Percentiles rank a stretch among this genome's conserved stretches.
phyloP scores from a whole-genome alignment of 306 rosid species.

The Rosa persica region DNA sequence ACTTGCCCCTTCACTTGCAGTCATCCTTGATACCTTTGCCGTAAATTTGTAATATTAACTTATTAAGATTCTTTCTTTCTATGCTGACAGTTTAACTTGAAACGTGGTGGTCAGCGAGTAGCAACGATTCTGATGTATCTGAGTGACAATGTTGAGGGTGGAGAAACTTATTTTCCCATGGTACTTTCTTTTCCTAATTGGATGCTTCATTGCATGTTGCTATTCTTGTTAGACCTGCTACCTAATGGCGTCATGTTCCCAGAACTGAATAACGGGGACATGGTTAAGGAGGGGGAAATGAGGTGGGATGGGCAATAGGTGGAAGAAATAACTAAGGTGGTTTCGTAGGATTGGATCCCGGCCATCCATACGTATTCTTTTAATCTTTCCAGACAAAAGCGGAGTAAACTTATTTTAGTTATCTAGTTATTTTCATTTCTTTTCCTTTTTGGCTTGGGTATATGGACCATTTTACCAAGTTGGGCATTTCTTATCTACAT shows the following conservation, averaged over 20 bases:
- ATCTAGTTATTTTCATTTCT: too few species aligned
- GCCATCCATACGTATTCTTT: not conserved
- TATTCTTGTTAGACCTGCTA: not conserved
- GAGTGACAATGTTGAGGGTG: constrained; percentile 91
- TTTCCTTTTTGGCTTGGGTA: not conserved
- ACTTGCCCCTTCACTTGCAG: constrained; percentile 9
- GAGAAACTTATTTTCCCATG: constrained; percentile 93
- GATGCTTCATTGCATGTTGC: constrained; percentile 13
- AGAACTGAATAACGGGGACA: not conserved
- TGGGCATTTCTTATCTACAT: not conserved
- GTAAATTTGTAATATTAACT: constrained; percentile 1
- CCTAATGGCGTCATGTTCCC: not conserved
- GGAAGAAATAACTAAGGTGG: not conserved
- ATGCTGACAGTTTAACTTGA: constrained; percentile 76
- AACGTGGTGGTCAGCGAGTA: constrained; percentile 97
- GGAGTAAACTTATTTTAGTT: not conserved
- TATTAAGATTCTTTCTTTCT: not conserved
- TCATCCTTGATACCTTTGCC: constrained; percentile 21
- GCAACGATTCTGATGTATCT: constrained; percentile 94
- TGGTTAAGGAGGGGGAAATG: not conserved
- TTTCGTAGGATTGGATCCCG: not conserved
- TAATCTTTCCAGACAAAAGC: not conserved
- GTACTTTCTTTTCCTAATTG: constrained; percentile 44
- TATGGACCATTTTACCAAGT: not conserved
- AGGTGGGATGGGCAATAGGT: not conserved